Percentiles rank a stretch among this genome's conserved stretches.
These are phyloP conservation scores for Prunus fruticosa DNA, from an alignment of 306 rosid genomes.

Conservation along the genomic window DNA sequence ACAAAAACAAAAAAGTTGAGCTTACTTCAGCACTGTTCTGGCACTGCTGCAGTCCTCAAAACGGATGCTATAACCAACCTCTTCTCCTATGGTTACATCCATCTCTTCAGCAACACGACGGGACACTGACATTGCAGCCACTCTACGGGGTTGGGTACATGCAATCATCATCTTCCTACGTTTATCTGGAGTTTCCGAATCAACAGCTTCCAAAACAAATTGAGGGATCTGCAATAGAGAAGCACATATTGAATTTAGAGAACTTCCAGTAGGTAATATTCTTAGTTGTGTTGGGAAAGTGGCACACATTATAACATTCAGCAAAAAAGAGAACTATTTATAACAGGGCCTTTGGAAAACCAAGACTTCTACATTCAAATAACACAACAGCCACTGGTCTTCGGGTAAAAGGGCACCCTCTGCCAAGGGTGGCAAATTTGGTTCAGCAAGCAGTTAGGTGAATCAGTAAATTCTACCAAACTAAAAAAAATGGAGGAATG, in stretches of 20 bases:
- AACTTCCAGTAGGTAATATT: background rate
- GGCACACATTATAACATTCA: background rate
- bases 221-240: slow-evolving; percentile 73
- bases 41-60: slow-evolving; percentile 96
- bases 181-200: slow-evolving; percentile 61
- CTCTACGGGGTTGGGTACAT: slow-evolving; percentile 95
- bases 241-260: background rate
- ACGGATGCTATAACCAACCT: slow-evolving; percentile 97
- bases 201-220: slow-evolving; percentile 86
- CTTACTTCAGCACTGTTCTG: slow-evolving; percentile 88
- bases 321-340: background rate
- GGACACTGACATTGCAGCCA: slow-evolving; percentile 98
- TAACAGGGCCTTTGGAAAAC: background rate
- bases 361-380: background rate
- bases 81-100: slow-evolving; percentile 97
- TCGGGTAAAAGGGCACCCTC: background rate
- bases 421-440: background rate
- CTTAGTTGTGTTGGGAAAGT: background rate
- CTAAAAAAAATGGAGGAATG: background rate
- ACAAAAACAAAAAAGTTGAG: background rate
- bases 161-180: slow-evolving; percentile 88
- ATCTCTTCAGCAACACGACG: slow-evolving; percentile 97
- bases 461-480: too few relatives aligned
- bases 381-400: background rate
- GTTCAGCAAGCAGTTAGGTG: background rate